Evolutionary conservation across 805 yeast genomes (phyloP).

Genomic region (Sugiyamaella chiloensis): DNA sequence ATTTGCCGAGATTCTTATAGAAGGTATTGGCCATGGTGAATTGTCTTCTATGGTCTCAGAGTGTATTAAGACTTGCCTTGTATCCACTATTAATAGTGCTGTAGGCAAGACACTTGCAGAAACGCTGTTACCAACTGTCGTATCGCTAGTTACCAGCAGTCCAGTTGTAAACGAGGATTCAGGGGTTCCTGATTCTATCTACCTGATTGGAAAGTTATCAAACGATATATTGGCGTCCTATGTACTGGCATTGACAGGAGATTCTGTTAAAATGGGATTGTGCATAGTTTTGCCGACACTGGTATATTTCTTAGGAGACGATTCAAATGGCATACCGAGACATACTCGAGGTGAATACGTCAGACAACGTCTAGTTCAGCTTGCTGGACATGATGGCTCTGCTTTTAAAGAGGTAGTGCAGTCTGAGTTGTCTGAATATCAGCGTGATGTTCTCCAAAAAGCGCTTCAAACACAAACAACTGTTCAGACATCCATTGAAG

Average conservation of each 20-base stretch:
- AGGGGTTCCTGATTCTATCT: constrained; percentile 33
- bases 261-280: constrained; percentile 31
- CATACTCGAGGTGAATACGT: constrained; percentile 22
- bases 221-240: constrained; percentile 52
- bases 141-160: constrained; percentile 33
- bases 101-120: constrained; percentile 41
- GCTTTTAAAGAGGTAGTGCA: constrained; percentile 41
- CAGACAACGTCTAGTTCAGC: constrained; percentile 29
- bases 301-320: constrained; percentile 34
- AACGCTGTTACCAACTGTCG: constrained; percentile 45
- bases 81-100: constrained; percentile 32
- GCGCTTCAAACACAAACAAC: constrained; percentile 18
- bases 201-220: constrained; percentile 28
- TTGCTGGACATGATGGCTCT: constrained; percentile 30
- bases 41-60: constrained; percentile 48
- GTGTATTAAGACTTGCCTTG: constrained; percentile 57
- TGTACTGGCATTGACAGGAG: constrained; percentile 37
- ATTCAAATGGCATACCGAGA: constrained; percentile 22
- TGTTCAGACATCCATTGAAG: constrained; percentile 8
- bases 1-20: constrained; percentile 34
- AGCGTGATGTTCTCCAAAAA: constrained; percentile 19
- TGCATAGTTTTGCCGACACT: constrained; percentile 37
- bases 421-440: constrained; percentile 40
- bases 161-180: constrained; percentile 20
- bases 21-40: constrained; percentile 37